Evolutionary conservation across 768 basidiomycete genomes (phyloP).

Genomic region (Phaeotremella skinneri): DNA sequence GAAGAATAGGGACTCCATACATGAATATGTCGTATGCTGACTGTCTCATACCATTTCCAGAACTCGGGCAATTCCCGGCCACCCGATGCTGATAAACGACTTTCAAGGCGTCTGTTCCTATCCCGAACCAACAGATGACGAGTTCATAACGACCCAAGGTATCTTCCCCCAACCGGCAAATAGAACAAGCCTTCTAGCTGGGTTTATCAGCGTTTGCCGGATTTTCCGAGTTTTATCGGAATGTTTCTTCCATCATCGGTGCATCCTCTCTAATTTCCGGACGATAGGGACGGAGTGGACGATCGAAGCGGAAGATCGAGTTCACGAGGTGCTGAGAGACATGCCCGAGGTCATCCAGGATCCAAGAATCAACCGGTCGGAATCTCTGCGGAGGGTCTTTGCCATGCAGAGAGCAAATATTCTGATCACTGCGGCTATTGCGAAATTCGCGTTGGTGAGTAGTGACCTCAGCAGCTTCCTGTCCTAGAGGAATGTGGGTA

Average conservation of each 20-base stretch:
- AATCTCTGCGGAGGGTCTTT: constrained; percentile 26
- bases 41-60: constrained; percentile 10
- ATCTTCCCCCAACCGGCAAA: constrained; percentile 41
- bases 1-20: background rate
- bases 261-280: constrained; percentile 19
- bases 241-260: constrained; percentile 44
- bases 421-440: constrained; percentile 45
- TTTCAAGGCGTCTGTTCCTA: constrained; percentile 42
- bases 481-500: no score
- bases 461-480: background rate
- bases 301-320: constrained; percentile 28
- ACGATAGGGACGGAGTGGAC: constrained; percentile 34
- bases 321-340: constrained; percentile 31
- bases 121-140: constrained; percentile 42
- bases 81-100: constrained; percentile 45
- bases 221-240: constrained; percentile 42
- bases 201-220: constrained; percentile 38
- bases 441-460: constrained; percentile 47
- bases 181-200: constrained; percentile 32
- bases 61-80: constrained; percentile 44
- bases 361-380: constrained; percentile 9
- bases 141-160: constrained; percentile 45
- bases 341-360: constrained; percentile 28
- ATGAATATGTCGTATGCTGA: background rate
- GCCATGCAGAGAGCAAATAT: constrained; percentile 47